Evolutionary conservation across 2,329 filamentous ascomycete genomes (phyloP).

Genomic region (Cucurbitaria berberidis): DNA sequence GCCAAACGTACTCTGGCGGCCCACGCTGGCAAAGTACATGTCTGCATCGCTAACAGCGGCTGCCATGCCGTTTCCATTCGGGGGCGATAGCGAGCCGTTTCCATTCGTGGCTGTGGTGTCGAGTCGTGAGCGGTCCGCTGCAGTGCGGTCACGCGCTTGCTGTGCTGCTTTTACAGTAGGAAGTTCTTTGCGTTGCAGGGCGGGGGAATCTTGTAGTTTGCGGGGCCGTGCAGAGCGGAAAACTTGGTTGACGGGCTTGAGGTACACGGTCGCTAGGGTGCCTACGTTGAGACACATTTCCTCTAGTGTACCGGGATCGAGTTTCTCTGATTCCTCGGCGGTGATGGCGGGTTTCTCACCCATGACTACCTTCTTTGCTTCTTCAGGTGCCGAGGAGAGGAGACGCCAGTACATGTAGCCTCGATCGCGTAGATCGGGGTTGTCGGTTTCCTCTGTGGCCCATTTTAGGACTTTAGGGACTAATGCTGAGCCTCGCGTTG

Average conservation of each 20-base stretch:
- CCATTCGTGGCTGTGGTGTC: conserved; percentile 35
- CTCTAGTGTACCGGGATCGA: conserved; percentile 89
- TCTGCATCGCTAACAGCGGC: conserved; percentile 85
- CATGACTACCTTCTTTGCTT: conserved; percentile 91
- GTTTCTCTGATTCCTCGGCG: conserved; percentile 84
- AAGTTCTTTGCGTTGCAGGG: conserved; percentile 75
- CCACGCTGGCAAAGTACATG: conserved; percentile 77
- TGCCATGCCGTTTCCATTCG: conserved; percentile 59
- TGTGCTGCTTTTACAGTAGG: conserved; percentile 61
- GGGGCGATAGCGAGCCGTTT: conserved; percentile 26
- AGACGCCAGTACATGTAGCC: conserved; percentile 99
- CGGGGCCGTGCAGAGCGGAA: conserved; percentile 87
- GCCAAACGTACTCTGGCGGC: conserved; percentile 45
- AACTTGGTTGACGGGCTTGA: conserved; percentile 96
- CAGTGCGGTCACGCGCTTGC: conserved; percentile 40
- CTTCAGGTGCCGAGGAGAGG: conserved; percentile 86
- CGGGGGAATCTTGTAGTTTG: conserved; percentile 80
- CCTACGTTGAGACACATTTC: conserved; percentile 98
- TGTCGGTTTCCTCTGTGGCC: conserved; percentile 99
- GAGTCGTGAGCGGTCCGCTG: conserved; percentile 36
- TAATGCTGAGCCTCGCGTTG: conserved; percentile 90
- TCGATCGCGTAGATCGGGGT: conserved; percentile 91
- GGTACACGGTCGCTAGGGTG: conserved; percentile 93
- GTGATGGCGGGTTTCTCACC: conserved; percentile 96
- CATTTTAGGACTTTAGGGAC: conserved; percentile 96